Percentiles rank a stretch among this genome's conserved stretches.
Conservation (phyloP, 139 green algal species). For the Haematococcus sp. region DNA sequence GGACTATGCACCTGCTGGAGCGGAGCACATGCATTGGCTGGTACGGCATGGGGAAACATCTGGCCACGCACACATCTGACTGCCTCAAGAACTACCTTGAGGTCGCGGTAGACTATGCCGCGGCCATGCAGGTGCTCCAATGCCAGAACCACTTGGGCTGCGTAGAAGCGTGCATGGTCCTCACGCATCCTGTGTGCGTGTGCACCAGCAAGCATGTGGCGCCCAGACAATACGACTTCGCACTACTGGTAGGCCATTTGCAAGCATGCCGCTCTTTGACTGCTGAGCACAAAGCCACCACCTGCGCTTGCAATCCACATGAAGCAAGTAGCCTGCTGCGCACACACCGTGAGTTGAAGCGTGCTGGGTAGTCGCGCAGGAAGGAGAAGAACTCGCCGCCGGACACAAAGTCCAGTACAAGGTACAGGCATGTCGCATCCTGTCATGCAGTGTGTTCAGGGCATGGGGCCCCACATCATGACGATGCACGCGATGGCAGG, state of each 20-base stretch:
- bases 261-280: no score
- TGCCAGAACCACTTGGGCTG: constrained; percentile 58
- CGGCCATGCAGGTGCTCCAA: constrained; percentile 65
- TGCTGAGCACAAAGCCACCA: no score
- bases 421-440: constrained; percentile 67
- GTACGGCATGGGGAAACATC: neutral
- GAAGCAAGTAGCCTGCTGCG: no score
- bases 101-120: constrained; percentile 65
- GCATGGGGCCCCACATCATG: neutral
- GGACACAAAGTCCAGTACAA: constrained; percentile 79
- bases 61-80: neutral
- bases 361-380: constrained; percentile 30
- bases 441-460: no score
- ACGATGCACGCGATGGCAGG: neutral
- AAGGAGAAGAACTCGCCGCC: constrained; percentile 81
- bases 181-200: constrained; percentile 46
- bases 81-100: constrained; percentile 51
- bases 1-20: neutral
- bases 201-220: no score
- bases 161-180: constrained; percentile 71
- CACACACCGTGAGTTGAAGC: neutral
- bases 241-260: no score
- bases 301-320: no score
- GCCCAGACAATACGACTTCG: no score
- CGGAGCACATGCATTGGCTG: neutral